These are phyloP conservation scores for Aspergillus bridgeri DNA, from an alignment of 495 filamentous ascomycete species.

Conservation along the genomic window DNA sequence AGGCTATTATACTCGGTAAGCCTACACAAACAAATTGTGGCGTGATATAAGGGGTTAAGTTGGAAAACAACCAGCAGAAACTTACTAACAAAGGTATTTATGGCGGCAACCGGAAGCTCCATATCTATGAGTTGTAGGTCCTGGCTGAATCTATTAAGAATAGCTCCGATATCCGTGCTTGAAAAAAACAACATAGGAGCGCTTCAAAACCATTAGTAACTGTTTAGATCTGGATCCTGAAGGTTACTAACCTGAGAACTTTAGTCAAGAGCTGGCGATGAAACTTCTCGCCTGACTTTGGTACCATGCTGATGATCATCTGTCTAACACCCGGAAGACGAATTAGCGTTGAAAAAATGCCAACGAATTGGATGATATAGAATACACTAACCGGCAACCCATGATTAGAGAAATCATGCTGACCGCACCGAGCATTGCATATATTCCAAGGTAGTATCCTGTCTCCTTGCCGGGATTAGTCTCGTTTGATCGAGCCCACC, in stretches of 20 bases:
- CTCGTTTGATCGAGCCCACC: conserved; percentile 49
- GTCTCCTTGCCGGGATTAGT: conserved; percentile 37
- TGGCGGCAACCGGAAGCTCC: conserved; percentile 46
- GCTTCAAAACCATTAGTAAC: conserved; percentile 15
- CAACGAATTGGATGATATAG: not conserved
- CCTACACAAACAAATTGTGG: not conserved
- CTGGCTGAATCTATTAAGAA: conserved; percentile 56
- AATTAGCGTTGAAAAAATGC: conserved; percentile 1
- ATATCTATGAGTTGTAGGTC: conserved; percentile 60
- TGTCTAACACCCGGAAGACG: conserved; percentile 23
- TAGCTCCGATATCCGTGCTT: conserved; percentile 42
- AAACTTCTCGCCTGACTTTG: conserved; percentile 48
- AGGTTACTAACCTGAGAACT: conserved; percentile 35
- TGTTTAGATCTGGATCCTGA: no score
- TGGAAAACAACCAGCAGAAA: not conserved
- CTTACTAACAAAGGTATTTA: conserved; percentile 46
- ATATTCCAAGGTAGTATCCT: conserved; percentile 54
- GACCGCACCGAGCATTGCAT: conserved; percentile 47
- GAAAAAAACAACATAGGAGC: conserved; percentile 48
- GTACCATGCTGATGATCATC: conserved; percentile 53
- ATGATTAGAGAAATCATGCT: conserved; percentile 42
- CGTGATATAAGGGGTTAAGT: no score
- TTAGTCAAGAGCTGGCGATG: conserved; percentile 47
- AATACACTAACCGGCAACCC: conserved; percentile 39
- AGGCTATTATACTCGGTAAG: conserved; percentile 13